Base-by-base conservation (phyloP, 108 stramenopile species). In the Skeletonema potamos region DNA sequence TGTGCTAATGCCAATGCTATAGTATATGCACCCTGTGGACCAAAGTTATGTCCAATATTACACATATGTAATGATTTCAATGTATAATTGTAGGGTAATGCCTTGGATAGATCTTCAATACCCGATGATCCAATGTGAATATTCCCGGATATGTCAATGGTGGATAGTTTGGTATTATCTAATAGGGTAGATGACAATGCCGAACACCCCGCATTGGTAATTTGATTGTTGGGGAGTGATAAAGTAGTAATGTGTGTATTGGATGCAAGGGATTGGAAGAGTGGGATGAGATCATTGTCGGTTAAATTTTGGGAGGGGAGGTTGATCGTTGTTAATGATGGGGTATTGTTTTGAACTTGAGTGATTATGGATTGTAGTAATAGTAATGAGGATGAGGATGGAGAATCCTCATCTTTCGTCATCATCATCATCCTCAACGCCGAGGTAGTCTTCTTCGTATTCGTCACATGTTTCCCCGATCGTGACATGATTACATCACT, bases 191-290 rank as follows among this genome's bases (percentile, higher is more conserved):
- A 67, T 7, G 78, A 72, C n/a, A 79, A 27, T 2, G 48, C 66
- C 15, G 20, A 29, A 36, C 66, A 66, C 8, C 73, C 78, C 51
- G 41, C 54, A 34, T 61, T 58, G 18, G 74, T 62, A 8, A 80
- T 55, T 30, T 68, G 68, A 62, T 80, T 80, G 15, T 33, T 76
- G n/a, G 27, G 10, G n/a, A 80, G 29, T 17, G 28, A 36, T 18
- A 80, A 24, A 0, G 22, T 22, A 15, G 15, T 64, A 0, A 80
- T 54, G 37, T 39, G 36, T 11, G 57, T 62, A 43, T 78, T 78
- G 2, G 29, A 18, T 1, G 30, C 51, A 24, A 76, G 33, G 0
- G 62, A 61, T 30, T 68, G 62, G 22, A 76, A 68, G 6, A 76
- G 32, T 12, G 75, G 67, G 10, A 68, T 57, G 56, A 76, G 54